These are phyloP conservation scores for Kandelia obovata DNA, from an alignment of 345 rosid genomes.

Conservation along the genomic window DNA sequence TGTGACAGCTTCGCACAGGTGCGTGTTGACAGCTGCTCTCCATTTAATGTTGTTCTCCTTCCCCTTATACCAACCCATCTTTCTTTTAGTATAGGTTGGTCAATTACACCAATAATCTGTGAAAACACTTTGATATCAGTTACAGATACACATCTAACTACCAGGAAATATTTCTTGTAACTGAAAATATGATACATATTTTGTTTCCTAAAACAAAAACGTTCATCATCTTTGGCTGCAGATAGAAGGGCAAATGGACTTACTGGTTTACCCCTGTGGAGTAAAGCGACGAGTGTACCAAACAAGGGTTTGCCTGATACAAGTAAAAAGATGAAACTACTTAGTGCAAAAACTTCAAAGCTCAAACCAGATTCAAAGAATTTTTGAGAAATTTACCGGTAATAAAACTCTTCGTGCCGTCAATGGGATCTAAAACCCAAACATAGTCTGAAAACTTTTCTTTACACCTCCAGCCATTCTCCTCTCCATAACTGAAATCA, in stretches of 20 bases:
- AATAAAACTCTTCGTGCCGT: conserved; percentile 94
- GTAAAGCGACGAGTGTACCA: conserved; percentile 83
- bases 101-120: conserved; percentile 85
- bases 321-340: conserved; percentile 5
- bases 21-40: conserved; percentile 70
- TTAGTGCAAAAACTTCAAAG: conserved; percentile 11
- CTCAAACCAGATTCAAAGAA: neutral
- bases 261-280: conserved; percentile 79
- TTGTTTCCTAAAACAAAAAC: neutral
- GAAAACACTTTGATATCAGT: neutral
- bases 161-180: no score
- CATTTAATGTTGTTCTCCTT: conserved; percentile 69
- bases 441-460: conserved; percentile 78
- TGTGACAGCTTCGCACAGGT: conserved; percentile 57
- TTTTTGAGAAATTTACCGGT: conserved; percentile 45
- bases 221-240: neutral
- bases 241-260: conserved; percentile 23
- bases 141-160: neutral
- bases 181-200: no score
- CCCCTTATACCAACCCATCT: conserved; percentile 89
- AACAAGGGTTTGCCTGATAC: conserved; percentile 86
- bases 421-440: conserved; percentile 97
- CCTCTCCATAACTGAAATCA: conserved; percentile 82
- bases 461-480: conserved; percentile 90
- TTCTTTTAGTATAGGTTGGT: conserved; percentile 84